phyloP scores from a whole-genome alignment of 345 rosid species.

The Camelina neglecta region DNA sequence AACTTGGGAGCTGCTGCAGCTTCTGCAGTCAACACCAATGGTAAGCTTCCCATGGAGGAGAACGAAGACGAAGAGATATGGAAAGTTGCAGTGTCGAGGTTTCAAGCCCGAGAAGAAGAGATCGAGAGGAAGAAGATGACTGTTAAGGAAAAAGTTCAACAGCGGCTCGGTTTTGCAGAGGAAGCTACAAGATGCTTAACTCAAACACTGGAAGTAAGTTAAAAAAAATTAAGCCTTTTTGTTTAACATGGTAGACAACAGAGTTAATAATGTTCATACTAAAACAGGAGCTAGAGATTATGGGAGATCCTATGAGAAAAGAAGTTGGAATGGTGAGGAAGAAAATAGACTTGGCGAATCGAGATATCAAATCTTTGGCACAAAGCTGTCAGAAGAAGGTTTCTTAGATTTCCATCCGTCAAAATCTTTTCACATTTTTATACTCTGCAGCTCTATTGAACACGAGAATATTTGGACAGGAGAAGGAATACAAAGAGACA shows the following conservation, averaged over 20 bases:
- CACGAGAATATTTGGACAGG: constrained; percentile 48
- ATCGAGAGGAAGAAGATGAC: constrained; percentile 76
- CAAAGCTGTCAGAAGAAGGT: constrained; percentile 87
- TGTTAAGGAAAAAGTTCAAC: constrained; percentile 71
- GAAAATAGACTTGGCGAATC: constrained; percentile 66
- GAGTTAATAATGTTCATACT: neutral
- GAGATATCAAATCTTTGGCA: constrained; percentile 75
- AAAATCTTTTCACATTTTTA: neutral
- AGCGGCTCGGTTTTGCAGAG: constrained; percentile 69
- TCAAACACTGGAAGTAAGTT: constrained; percentile 73
- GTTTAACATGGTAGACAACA: neutral
- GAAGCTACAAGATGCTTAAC: constrained; percentile 75
- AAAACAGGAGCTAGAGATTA: constrained; percentile 70
- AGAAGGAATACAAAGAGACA: constrained; percentile 67
- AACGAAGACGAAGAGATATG: constrained; percentile 61
- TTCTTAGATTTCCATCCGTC: neutral
- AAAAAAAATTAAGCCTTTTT: neutral
- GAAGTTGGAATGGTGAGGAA: constrained; percentile 71
- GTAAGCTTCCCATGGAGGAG: constrained; percentile 57
- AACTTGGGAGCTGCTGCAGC: constrained; percentile 38
- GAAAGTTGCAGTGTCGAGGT: constrained; percentile 54
- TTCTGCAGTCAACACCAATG: constrained; percentile 37
- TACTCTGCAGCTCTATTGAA: constrained; percentile 5
- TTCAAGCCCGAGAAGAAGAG: constrained; percentile 83
- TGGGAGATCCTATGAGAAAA: constrained; percentile 78